Conservation (phyloP, 1,284 basidiomycete genomes). For the Ganoderma meredithae region DNA sequence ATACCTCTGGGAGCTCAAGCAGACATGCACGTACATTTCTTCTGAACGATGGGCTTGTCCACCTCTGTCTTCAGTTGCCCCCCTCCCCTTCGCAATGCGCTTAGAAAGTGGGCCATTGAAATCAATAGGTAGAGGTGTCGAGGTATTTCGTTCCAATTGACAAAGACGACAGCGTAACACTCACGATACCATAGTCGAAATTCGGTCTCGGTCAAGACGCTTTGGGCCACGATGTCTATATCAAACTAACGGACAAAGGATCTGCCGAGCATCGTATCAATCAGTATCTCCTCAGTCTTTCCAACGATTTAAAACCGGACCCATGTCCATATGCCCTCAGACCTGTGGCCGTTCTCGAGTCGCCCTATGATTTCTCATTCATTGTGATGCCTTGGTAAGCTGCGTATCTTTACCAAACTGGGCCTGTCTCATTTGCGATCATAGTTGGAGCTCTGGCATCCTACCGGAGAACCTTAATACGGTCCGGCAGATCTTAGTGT, state of each 20-base stretch:
- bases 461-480: neutral
- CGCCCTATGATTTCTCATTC: constrained; percentile 14
- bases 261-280: constrained; percentile 10
- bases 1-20: neutral
- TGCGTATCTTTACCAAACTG: neutral
- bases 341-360: constrained; percentile 13
- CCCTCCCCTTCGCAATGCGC: neutral
- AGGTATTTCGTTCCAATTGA: neutral
- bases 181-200: neutral
- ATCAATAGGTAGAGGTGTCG: neutral
- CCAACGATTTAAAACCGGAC: neutral
- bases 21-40: neutral
- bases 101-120: neutral
- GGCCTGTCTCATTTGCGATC: neutral
- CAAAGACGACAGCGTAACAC: neutral
- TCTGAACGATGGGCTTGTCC: neutral
- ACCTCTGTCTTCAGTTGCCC: neutral
- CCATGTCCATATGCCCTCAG: constrained; percentile 10
- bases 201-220: constrained; percentile 11
- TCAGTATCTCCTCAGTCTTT: neutral
- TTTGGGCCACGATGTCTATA: constrained; percentile 1
- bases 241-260: constrained; percentile 12
- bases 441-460: neutral
- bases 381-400: constrained; percentile 1
- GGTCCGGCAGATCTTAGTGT: neutral